Evolutionary conservation across 306 rosid species (phyloP), one percentile per base, ranked within the genome.

Genomic region (Casuarina cunninghamiana): DNA sequence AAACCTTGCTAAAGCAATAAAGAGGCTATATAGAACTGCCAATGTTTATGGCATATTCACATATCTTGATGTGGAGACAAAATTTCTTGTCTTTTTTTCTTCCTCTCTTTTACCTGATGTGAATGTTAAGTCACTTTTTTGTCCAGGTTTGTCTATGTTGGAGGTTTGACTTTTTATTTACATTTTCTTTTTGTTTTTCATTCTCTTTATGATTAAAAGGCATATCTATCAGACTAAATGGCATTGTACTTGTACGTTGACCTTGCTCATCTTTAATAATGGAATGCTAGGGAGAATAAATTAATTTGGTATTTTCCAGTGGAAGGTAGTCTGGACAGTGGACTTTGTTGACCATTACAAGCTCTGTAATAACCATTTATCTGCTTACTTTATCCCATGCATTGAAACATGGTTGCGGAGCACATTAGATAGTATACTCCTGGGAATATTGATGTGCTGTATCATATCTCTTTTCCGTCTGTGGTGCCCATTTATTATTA

Each of bases 41-140:
- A 11, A 62, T 62, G 69, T 62, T 62, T 13, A 37, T n/a, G 5
- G 69, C 16, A 32, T 62, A 62, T 62, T 37, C 69, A 62, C 68
- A 61, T 11, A 61, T 16, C 35, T 61, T 35, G 68, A 61, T 13
- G 44, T 37, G 35, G 19, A 62, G 5, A 43, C 12, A 37, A 32
- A 62, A n/a, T 5, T 65, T 5, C 6, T 39, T 65, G 6, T 39
- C 2, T 65, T 39, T 65, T 15, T 39, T 8, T 26, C 5, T 0
- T 13, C 7, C 10, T 26, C 37, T 10, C 65, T 11, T 21, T 57
- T 57, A 21, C 63, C 7, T 16, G 10, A 57, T 26, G 21, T 57
- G 10, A 6, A 39, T 15, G 6, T 6, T 6, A 39, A 5, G 7
- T 65, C 12, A 1, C 41, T 15, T 65, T 39, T 41, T 60, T 35